phyloP scores from a whole-genome alignment of 441 rosid species.

The Erodium moschatum region DNA sequence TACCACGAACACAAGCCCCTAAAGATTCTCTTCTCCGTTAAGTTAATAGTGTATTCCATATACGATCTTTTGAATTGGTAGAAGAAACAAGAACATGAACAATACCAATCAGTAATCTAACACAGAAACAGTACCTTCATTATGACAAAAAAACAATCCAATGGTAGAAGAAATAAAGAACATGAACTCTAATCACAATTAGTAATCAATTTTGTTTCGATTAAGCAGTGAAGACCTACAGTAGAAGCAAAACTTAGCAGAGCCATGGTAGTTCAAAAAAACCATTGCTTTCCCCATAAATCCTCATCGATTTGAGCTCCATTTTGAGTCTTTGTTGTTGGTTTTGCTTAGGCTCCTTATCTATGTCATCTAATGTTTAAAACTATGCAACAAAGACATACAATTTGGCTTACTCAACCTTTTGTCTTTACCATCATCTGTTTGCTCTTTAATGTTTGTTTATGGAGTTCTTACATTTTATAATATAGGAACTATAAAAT shows the following conservation, averaged over 20 bases:
- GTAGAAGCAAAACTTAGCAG: not conserved
- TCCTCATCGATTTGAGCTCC: not conserved
- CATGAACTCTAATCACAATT: not conserved
- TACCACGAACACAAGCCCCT: too few relatives aligned
- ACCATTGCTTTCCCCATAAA: too few relatives aligned
- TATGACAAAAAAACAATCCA: not conserved
- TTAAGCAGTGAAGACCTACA: too few relatives aligned
- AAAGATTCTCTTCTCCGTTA: too few relatives aligned
- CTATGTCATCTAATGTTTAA: not conserved
- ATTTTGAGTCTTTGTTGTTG: not conserved
- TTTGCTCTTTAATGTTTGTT: not conserved
- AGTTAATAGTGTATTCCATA: too few relatives aligned
- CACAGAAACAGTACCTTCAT: not conserved
- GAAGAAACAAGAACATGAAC: too few relatives aligned
- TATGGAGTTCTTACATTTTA: not conserved
- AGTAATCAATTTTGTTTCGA: not conserved
- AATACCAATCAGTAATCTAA: not conserved
- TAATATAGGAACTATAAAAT: not conserved
- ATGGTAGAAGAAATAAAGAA: not conserved
- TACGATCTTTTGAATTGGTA: too few relatives aligned
- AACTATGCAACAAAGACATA: not conserved
- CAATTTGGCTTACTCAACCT: not conserved
- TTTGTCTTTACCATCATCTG: not conserved
- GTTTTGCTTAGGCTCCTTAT: not conserved
- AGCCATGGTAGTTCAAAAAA: not conserved